Evolutionary conservation across 2,329 filamentous ascomycete genomes (phyloP).

Genomic region (Decorospora gaudefroyi): DNA sequence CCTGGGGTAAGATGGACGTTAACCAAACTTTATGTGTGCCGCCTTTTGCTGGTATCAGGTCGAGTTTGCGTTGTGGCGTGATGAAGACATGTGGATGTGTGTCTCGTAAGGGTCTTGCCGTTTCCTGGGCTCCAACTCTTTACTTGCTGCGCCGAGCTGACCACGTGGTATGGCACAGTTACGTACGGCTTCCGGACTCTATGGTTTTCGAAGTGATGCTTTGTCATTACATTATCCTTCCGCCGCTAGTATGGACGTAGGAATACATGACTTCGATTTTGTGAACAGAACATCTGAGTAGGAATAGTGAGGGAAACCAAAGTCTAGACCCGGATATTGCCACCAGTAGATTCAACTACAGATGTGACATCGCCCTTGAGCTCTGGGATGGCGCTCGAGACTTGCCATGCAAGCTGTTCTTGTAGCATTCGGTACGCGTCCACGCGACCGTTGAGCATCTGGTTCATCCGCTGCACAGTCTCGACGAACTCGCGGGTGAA

Average conservation of each 20-base stretch:
- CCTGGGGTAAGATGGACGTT: neutral
- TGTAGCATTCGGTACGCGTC: slow-evolving; percentile 63
- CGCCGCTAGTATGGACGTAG: too few relatives aligned
- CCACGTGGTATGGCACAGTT: too few relatives aligned
- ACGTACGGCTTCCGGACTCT: too few relatives aligned
- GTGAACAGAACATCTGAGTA: too few relatives aligned
- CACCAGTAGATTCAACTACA: slow-evolving; percentile 54
- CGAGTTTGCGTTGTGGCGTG: too few relatives aligned
- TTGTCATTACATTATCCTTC: too few relatives aligned
- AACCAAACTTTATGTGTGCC: neutral
- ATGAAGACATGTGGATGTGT: too few relatives aligned
- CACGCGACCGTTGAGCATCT: slow-evolving; percentile 64
- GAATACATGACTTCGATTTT: neutral
- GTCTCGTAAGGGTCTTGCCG: too few relatives aligned
- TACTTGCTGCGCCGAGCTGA: too few relatives aligned
- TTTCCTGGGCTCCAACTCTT: too few relatives aligned
- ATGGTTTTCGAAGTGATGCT: too few relatives aligned
- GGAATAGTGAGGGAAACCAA: too few relatives aligned
- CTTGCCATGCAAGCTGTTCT: slow-evolving; percentile 62
- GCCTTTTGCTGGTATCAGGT: slow-evolving; percentile 3
- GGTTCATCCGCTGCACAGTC: slow-evolving; percentile 64
- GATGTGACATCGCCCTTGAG: slow-evolving; percentile 58
- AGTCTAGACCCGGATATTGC: slow-evolving; percentile 30
- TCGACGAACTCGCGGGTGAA: slow-evolving; percentile 70
- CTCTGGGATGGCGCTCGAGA: slow-evolving; percentile 63